Conservation (phyloP, 1,139 yeast species). For the Kodamaea plutei region DNA sequence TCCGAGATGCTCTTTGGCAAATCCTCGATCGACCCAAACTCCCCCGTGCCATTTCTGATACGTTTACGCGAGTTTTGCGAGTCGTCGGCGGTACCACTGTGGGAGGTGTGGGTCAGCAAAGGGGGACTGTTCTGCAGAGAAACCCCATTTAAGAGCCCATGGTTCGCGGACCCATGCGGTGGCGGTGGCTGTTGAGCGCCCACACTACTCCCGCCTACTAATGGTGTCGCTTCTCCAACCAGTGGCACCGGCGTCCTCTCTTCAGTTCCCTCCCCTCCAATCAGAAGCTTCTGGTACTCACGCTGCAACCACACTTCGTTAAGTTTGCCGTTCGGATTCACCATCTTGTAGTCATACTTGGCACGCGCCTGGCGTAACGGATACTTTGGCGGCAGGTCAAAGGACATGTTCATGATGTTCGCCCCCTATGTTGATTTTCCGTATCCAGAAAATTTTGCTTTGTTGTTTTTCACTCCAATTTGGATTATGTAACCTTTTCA, state of each 20-base stretch:
- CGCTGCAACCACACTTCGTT: constrained; percentile 32
- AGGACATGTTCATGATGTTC: constrained; percentile 6
- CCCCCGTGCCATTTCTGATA: constrained; percentile 12
- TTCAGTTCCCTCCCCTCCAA: constrained; percentile 2
- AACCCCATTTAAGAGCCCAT: not conserved
- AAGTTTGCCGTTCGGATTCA: constrained; percentile 32
- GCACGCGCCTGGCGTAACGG: constrained; percentile 33
- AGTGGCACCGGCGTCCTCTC: not conserved
- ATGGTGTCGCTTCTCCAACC: not conserved
- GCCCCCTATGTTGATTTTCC: constrained; percentile 3
- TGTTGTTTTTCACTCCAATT: constrained; percentile 3
- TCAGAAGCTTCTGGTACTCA: constrained; percentile 28
- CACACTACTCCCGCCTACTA: not conserved
- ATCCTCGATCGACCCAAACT: constrained; percentile 8
- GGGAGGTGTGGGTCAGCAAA: not conserved
- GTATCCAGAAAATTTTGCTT: constrained; percentile 8
- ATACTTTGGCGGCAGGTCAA: constrained; percentile 26
- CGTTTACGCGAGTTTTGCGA: constrained; percentile 11
- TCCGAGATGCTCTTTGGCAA: constrained; percentile 7
- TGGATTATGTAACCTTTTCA: not conserved
- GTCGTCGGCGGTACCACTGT: not conserved
- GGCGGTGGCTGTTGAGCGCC: not conserved
- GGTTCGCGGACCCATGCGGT: not conserved
- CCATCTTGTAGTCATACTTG: constrained; percentile 31
- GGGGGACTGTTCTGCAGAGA: not conserved